Base-by-base conservation (phyloP, 2,329 filamentous ascomycete species). In the Rachicladosporium sp. region DNA sequence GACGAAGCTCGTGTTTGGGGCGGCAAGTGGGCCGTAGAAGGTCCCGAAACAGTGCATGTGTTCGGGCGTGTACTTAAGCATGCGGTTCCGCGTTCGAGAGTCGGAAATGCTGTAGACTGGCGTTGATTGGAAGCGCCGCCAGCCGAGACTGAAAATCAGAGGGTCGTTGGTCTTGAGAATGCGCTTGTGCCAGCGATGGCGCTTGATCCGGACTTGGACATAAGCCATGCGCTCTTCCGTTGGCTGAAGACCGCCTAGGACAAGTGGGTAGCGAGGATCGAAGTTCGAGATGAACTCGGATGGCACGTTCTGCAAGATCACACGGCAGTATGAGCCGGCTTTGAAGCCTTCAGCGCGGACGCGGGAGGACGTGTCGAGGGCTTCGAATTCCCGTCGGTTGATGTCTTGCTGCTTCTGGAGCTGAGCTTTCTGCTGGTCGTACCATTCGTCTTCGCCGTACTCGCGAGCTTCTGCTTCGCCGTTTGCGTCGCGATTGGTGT, bases 31-130 rank as follows among this genome's bases (percentile, higher is more conserved):
- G 0, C 88, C 91, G 56, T 93, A 96, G 63, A 96, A 87, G 37
- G 88, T 94, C 31, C 77, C 91, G 59, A 93, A 93, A 66, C 93
- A 98, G 66, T 96, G 91, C 87, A 95, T 96, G 58, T 98, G 91
- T 68, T 98, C 93, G 0, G 91, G 93, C 0, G 89, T 95, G 63
- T 98, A 98, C 63, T 98, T 98, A 46, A 98, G 74, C 89, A 98
- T 95, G 42, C 91, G 80, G 64, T 96, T 95, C 47, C 91, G 75
- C 19, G 85, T 93, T 51, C 91, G 78, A 45, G 84, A 93, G 62
- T 96, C 91, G 15, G 85, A 91, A 42, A 91, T 94, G 65, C 82
- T 91, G 74, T 95, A 98, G 43, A 95, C 78, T 11, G 89, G 89
- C 50, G 91, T 69, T 4, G 82, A 80, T 64, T 96, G 91, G 69